A percentile compares a stretch with the other conserved stretches of the same genome.
Evolutionary conservation across 768 basidiomycete species (phyloP).

Genomic region (Terana coerulea): DNA sequence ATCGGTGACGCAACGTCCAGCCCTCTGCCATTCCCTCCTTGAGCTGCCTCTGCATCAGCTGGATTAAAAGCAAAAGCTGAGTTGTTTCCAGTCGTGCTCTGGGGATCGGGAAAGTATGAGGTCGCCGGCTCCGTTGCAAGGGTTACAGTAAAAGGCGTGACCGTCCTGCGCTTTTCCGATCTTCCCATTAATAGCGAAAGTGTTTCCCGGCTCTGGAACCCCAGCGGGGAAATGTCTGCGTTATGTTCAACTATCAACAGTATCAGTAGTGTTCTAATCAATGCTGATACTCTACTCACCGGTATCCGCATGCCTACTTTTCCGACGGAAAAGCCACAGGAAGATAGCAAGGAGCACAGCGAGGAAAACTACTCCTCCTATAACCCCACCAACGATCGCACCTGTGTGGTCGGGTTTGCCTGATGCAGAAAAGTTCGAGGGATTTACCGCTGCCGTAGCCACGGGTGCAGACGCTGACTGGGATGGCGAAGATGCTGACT

Average conservation of each 20-base stretch:
- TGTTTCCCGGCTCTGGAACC: neutral
- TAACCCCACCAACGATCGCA: constrained; percentile 6
- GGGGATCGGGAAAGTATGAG: neutral
- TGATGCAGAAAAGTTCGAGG: neutral
- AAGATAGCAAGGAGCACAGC: neutral
- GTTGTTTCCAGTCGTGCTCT: neutral
- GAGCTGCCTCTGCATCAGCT: neutral
- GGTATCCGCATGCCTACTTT: neutral
- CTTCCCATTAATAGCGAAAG: neutral
- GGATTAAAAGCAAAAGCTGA: neutral
- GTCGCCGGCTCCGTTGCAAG: too few relatives aligned
- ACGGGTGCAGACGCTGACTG: neutral
- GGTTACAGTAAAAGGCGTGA: neutral
- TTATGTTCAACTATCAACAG: neutral
- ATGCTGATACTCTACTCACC: neutral
- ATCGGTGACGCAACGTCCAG: neutral
- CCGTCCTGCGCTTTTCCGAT: neutral
- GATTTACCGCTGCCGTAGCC: neutral
- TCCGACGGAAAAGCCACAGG: constrained; percentile 1
- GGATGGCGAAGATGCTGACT: neutral
- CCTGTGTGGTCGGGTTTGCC: neutral
- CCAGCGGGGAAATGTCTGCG: neutral
- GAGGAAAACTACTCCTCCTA: constrained; percentile 5
- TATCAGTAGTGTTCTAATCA: neutral
- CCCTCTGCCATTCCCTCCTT: neutral